These are phyloP conservation scores for Fomitopsis serialis DNA, from an alignment of 768 basidiomycete species.

Conservation along the genomic window DNA sequence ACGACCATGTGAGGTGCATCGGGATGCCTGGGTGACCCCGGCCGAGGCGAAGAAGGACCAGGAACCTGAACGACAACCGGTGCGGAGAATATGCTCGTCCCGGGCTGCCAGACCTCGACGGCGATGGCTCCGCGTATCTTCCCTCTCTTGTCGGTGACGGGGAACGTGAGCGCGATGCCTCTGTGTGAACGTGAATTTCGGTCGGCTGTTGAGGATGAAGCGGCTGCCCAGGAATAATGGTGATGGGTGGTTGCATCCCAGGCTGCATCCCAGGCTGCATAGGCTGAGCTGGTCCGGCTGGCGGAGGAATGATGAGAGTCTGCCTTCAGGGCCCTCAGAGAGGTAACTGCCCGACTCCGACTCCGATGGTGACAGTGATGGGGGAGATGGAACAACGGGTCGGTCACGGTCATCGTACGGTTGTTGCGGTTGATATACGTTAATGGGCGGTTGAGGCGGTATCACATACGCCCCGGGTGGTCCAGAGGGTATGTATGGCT, in stretches of 20 bases:
- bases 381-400: no score
- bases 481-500: background rate
- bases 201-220: background rate
- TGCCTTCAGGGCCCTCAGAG: no score
- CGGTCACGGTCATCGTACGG: no score
- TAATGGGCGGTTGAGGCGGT: background rate
- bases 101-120: background rate
- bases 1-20: background rate
- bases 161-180: background rate
- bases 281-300: no score
- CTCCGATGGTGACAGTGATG: no score
- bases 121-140: background rate
- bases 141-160: background rate
- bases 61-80: background rate
- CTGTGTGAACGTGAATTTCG: background rate
- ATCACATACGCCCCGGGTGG: background rate
- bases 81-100: background rate
- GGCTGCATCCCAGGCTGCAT: no score
- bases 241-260: background rate
- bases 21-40: constrained; percentile 1
- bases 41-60: background rate
- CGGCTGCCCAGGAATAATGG: background rate
- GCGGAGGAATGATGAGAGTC: background rate
- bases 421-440: background rate
- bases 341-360: no score